Percentiles rank a stretch among this genome's conserved stretches.
phyloP scores from a whole-genome alignment of 2,329 filamentous ascomycete species.

The Fusarium sp. region DNA sequence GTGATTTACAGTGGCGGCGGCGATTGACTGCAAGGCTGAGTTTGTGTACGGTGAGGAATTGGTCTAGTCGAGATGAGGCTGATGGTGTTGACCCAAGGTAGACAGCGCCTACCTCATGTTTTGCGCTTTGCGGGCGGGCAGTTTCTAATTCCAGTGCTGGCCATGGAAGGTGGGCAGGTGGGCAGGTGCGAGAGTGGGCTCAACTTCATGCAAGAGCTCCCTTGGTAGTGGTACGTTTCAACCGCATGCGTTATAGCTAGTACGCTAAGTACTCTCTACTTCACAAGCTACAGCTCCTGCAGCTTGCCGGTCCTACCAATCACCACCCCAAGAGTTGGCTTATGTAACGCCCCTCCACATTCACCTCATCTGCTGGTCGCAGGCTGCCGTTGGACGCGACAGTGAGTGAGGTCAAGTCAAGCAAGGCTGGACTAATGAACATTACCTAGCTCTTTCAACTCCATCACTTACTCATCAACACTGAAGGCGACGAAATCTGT shows the following conservation, averaged over 20 bases:
- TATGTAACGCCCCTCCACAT: slow-evolving; percentile 43
- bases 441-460: slow-evolving; percentile 22
- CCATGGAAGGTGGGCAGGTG: slow-evolving; percentile 10
- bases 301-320: slow-evolving; percentile 45
- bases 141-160: slow-evolving; percentile 24
- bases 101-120: slow-evolving; percentile 16
- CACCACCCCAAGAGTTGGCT: slow-evolving; percentile 36
- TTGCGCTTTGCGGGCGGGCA: slow-evolving; percentile 16
- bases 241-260: neutral
- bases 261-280: slow-evolving; percentile 10
- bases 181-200: slow-evolving; percentile 15
- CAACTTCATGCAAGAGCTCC: slow-evolving; percentile 23
- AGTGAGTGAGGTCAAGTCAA: slow-evolving; percentile 43
- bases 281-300: slow-evolving; percentile 28
- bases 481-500: neutral
- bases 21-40: slow-evolving; percentile 3
- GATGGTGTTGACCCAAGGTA: slow-evolving; percentile 26
- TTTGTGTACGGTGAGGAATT: slow-evolving; percentile 20
- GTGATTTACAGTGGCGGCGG: neutral
- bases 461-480: slow-evolving; percentile 27
- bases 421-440: slow-evolving; percentile 22
- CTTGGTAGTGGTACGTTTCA: slow-evolving; percentile 12
- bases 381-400: slow-evolving; percentile 53
- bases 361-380: slow-evolving; percentile 30
- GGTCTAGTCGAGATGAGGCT: slow-evolving; percentile 19